Base-by-base conservation (phyloP, 2,329 filamentous ascomycete genomes). In the Conoideocrella luteorostrata region DNA sequence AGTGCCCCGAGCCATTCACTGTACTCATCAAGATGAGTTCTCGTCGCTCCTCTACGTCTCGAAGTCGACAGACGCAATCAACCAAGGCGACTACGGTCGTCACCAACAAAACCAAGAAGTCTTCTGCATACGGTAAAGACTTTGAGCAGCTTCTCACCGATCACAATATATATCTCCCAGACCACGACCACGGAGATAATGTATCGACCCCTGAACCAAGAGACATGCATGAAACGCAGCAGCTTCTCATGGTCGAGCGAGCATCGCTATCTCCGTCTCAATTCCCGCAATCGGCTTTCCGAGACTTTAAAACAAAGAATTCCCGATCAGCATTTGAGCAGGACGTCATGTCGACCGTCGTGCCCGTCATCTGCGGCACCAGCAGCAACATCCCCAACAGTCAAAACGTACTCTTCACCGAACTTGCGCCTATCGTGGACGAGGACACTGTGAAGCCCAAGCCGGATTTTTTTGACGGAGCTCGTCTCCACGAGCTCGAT, bases 181-280 rank as follows among this genome's bases (percentile, higher is more conserved):
- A n/a, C n/a, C n/a, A n/a, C n/a, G n/a, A n/a, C n/a, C n/a, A n/a
- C n/a, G n/a, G n/a, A n/a, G n/a, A n/a, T n/a, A n/a, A n/a, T n/a
- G n/a, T n/a, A n/a, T n/a, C n/a, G n/a, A n/a, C n/a, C n/a, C n/a
- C n/a, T n/a, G n/a, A n/a, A n/a, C n/a, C n/a, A n/a, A n/a, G n/a
- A n/a, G n/a, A n/a, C n/a, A n/a, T n/a, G n/a, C n/a, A n/a, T n/a
- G n/a, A n/a, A n/a, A n/a, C 30, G n/a, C n/a, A 33, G n/a, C 30
- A 33, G 20, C 13, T n/a, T n/a, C n/a, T n/a, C n/a, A n/a, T n/a
- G n/a, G n/a, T n/a, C 7, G 13, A 33, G 30, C 11, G 12, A n/a
- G n/a, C 30, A 4, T 68, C 65, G 17, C 62, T 69, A 45, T 68
- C 63, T 22, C 58, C 56, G 30, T 65, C 63, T n/a, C 28, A 36